Conservation (phyloP, 371 early-diverging fungal species). For the Mucor velutinosus region DNA sequence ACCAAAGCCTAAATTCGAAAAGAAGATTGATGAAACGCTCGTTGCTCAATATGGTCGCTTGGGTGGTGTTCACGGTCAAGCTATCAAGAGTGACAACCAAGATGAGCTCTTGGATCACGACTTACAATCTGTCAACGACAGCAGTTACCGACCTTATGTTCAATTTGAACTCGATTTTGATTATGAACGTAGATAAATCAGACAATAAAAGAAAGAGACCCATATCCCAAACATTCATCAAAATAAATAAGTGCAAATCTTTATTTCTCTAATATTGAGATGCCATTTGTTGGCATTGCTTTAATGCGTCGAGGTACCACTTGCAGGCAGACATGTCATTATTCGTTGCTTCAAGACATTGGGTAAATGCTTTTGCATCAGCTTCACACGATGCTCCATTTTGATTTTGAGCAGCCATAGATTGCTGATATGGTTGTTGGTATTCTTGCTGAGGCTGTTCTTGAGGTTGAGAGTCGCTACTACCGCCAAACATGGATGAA, state of each 20-base stretch:
- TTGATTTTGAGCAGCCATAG: constrained; percentile 34
- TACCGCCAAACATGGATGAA: constrained; percentile 73
- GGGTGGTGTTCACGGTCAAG: constrained; percentile 61
- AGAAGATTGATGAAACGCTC: constrained; percentile 73
- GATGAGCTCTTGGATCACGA: constrained; percentile 82
- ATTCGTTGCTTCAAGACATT: constrained; percentile 82
- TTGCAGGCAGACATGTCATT: constrained; percentile 81
- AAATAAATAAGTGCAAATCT: constrained; percentile 1
- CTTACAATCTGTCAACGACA: constrained; percentile 75
- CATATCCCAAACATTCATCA: constrained; percentile 1
- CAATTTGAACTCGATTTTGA: constrained; percentile 76
- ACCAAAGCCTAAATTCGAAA: constrained; percentile 78
- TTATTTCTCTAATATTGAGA: constrained; percentile 30
- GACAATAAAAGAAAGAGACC: neutral
- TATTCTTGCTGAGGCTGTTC: constrained; percentile 29
- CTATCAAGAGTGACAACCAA: constrained; percentile 31
- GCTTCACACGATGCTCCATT: constrained; percentile 69
- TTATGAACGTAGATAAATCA: constrained; percentile 42
- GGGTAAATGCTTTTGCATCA: constrained; percentile 84
- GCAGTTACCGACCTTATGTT: constrained; percentile 91
- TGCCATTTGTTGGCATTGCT: constrained; percentile 79
- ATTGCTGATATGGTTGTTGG: constrained; percentile 49
- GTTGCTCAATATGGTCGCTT: constrained; percentile 68
- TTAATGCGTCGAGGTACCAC: constrained; percentile 87
- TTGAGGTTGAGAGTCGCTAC: constrained; percentile 16